These are phyloP conservation scores for Austroboletus novae-zelandiae DNA, from an alignment of 1,284 basidiomycete species.

Conservation along the genomic window DNA sequence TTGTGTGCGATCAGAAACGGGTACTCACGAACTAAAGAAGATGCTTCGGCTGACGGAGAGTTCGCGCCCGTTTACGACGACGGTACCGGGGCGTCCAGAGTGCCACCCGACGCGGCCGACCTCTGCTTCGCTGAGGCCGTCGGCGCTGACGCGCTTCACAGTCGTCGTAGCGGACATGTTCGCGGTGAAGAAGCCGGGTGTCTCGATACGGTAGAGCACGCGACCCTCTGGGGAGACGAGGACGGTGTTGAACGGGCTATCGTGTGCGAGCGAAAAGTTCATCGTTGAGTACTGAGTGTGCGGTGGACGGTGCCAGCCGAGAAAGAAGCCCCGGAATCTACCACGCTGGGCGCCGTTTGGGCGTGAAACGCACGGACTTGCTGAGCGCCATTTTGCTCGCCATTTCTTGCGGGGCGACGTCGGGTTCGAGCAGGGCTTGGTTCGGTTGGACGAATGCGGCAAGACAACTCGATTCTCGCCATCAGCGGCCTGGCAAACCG, in stretches of 20 bases:
- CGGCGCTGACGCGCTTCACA: constrained; percentile 24
- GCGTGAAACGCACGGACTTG: constrained; percentile 3
- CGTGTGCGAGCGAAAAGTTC: constrained; percentile 33
- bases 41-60: constrained; percentile 24
- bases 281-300: constrained; percentile 6
- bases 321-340: constrained; percentile 31
- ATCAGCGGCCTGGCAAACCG: too few species aligned
- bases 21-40: constrained; percentile 32
- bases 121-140: constrained; percentile 26
- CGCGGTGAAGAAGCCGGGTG: constrained; percentile 13
- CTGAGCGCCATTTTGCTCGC: background rate
- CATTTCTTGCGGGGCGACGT: too few species aligned
- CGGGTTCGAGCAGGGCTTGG: too few species aligned
- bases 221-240: constrained; percentile 32
- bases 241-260: constrained; percentile 33
- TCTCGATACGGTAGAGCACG: constrained; percentile 30
- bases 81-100: constrained; percentile 26
- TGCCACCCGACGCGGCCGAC: constrained; percentile 31
- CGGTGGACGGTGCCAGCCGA: constrained; percentile 18
- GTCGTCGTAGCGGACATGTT: constrained; percentile 19
- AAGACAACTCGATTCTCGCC: too few species aligned
- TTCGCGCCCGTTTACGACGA: constrained; percentile 30
- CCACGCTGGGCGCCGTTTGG: constrained; percentile 31
- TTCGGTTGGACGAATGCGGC: too few species aligned
- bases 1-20: background rate